Evolutionary conservation across 2,329 filamentous ascomycete genomes (phyloP), one percentile per base, ranked within the genome.

Genomic region (Ophiostoma montium): DNA sequence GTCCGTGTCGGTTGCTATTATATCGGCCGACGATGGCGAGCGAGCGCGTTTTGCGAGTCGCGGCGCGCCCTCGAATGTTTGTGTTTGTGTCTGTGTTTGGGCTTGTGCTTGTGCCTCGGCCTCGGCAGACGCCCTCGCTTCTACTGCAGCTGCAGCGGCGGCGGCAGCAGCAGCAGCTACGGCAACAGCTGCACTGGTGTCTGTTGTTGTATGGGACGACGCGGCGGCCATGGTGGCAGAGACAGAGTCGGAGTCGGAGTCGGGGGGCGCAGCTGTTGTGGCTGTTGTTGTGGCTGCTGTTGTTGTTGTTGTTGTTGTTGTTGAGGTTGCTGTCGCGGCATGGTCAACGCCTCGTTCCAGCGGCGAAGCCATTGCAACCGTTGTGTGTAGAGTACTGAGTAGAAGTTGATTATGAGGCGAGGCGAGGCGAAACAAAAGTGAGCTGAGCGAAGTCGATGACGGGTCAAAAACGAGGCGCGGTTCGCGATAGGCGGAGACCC

Each of bases 291-390:
- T 58, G n/a, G 38, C 27, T 16, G 19, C 35, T 46, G 9, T 23
- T 13, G 30, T 13, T 4, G 48, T 35, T 30, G 23, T 11, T 19
- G 27, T 31, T 30, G 43, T 4, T 9, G 46, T 35, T 13, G 36
- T 27, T 1, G 39, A 18, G 18, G 43, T 45, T 2, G 50, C 43
- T 2, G 52, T 35, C 5, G 52, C 47, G 5, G 46, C 27, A 7
- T 48, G 57, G 51, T 63, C 59, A 36, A 62, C 57, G 68, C 64
- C 64, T 74, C 12, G 4, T 8, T 42, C 71, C 57, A 70, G 70
- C 63, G 71, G 69, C 30, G 35, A 38, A 35, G 45, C 12, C 45
- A 39, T 47, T 35, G 32, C 35, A 8, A 27, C 23, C 5, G 23
- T 27, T 27, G 23, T 27, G 23, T 27, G 23, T 27, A 8, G n/a